A percentile compares a stretch with the other conserved stretches of the same genome.
Conservation (phyloP, 2,329 filamentous ascomycete genomes). For the Aspergillus hiratsukae region DNA sequence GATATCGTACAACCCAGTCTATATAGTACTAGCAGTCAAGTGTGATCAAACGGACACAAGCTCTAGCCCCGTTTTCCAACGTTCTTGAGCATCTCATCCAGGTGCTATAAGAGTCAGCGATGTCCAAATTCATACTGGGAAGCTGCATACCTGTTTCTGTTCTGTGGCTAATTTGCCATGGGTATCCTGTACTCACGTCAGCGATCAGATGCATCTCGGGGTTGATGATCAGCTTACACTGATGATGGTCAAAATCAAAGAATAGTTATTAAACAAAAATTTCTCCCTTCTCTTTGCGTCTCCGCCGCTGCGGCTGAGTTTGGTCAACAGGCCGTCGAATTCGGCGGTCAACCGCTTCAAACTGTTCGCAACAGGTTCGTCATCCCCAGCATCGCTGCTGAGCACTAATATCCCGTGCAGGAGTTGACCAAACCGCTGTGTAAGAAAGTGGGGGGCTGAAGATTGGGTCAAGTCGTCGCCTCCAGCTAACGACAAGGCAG, state of each 20-base stretch:
- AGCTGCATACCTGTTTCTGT: constrained; percentile 52
- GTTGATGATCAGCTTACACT: constrained; percentile 48
- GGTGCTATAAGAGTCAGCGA: constrained; percentile 29
- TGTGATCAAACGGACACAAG: neutral
- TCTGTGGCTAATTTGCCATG: constrained; percentile 56
- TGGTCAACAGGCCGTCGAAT: constrained; percentile 76
- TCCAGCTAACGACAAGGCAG: constrained; percentile 53
- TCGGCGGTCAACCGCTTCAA: constrained; percentile 72
- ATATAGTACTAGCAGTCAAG: constrained; percentile 9
- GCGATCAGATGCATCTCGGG: neutral
- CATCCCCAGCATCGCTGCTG: constrained; percentile 85
- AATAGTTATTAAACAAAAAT: constrained; percentile 95
- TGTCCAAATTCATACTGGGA: neutral
- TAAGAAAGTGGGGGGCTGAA: constrained; percentile 78
- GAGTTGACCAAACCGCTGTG: constrained; percentile 93
- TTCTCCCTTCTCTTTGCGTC: constrained; percentile 78
- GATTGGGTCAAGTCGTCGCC: constrained; percentile 40
- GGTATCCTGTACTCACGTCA: constrained; percentile 35
- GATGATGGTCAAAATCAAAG: constrained; percentile 87
- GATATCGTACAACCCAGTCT: neutral
- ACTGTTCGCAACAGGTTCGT: constrained; percentile 84
- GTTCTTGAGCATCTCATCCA: constrained; percentile 38
- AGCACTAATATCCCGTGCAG: constrained; percentile 77
- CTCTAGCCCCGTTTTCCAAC: constrained; percentile 26
- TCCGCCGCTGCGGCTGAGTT: constrained; percentile 68